Conservation (phyloP, 2,329 filamentous ascomycete genomes). For the Sporothrix variecibatus region DNA sequence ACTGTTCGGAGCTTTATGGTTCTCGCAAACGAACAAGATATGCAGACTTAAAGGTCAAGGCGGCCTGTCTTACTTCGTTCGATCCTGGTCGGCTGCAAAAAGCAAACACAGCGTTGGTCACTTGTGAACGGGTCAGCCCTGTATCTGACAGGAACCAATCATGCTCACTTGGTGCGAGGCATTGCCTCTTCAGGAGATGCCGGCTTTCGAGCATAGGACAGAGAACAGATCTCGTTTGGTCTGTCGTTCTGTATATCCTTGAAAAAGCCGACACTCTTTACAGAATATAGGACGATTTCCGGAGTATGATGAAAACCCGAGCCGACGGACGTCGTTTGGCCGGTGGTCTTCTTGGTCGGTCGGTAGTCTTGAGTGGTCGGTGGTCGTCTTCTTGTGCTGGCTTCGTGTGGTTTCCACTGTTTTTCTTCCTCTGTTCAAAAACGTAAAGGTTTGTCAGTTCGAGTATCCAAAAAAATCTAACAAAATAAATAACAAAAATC, state of each 20-base stretch:
- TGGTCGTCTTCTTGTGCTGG: neutral
- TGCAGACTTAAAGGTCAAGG: neutral
- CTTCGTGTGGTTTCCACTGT: neutral
- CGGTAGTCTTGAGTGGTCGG: neutral
- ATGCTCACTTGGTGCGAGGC: neutral
- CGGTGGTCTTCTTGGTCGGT: neutral
- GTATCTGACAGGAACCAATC: neutral
- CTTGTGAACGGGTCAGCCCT: neutral
- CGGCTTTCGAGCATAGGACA: neutral
- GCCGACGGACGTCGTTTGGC: neutral
- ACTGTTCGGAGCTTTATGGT: neutral
- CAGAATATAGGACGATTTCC: neutral
- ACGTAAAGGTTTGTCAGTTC: neutral
- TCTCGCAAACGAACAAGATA: neutral
- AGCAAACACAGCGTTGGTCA: neutral
- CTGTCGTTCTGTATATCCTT: neutral
- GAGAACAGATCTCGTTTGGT: too few relatives aligned
- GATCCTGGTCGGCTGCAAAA: neutral
- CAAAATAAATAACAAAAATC: neutral
- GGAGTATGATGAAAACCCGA: constrained; percentile 2
- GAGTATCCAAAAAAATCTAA: neutral
- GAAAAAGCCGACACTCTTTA: neutral
- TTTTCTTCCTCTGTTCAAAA: neutral
- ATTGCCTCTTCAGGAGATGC: neutral
- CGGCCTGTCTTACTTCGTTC: neutral